Evolutionary conservation across 2,329 filamentous ascomycete species (phyloP).

Genomic region (Talaromyces albobiverticillius): DNA sequence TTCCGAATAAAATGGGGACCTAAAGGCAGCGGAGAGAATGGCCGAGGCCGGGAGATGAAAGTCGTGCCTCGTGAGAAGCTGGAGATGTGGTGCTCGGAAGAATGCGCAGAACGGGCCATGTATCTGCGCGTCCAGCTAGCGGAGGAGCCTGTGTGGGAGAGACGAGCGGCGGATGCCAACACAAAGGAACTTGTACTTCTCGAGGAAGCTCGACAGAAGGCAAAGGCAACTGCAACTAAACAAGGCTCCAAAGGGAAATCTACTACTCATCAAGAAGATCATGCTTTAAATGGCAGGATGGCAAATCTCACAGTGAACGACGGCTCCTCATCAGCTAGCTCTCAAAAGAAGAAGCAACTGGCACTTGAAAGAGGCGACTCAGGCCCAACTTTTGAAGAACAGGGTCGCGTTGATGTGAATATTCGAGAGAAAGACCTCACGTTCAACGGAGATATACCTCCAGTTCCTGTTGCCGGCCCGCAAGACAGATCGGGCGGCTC

Average conservation of each 20-base stretch:
- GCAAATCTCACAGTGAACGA: conserved; percentile 26
- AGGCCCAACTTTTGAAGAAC: conserved; percentile 21
- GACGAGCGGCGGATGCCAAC: conserved; percentile 52
- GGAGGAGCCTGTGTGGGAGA: conserved; percentile 81
- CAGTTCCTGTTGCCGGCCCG: conserved; percentile 31
- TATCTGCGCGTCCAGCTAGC: conserved; percentile 87
- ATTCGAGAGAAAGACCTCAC: conserved; percentile 30
- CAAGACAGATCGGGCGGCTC: conserved; percentile 36
- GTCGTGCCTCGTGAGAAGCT: conserved; percentile 70
- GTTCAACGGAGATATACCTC: conserved; percentile 14
- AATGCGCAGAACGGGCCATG: conserved; percentile 74
- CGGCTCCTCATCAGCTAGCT: neutral
- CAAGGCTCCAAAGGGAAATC: conserved; percentile 13
- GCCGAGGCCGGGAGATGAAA: conserved; percentile 53
- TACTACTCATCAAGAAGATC: conserved; percentile 11
- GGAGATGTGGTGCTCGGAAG: conserved; percentile 82
- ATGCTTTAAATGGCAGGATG: conserved; percentile 23
- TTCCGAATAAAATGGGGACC: conserved; percentile 65
- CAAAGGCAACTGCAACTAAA: conserved; percentile 20
- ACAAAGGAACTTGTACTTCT: conserved; percentile 59
- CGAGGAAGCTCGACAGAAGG: conserved; percentile 55
- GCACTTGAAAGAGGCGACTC: conserved; percentile 36
- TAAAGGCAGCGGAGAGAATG: conserved; percentile 46
- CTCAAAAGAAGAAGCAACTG: conserved; percentile 26
- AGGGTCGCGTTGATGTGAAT: conserved; percentile 31